Conservation (phyloP, 805 yeast species). For the Diddensiella santjacobensis region DNA sequence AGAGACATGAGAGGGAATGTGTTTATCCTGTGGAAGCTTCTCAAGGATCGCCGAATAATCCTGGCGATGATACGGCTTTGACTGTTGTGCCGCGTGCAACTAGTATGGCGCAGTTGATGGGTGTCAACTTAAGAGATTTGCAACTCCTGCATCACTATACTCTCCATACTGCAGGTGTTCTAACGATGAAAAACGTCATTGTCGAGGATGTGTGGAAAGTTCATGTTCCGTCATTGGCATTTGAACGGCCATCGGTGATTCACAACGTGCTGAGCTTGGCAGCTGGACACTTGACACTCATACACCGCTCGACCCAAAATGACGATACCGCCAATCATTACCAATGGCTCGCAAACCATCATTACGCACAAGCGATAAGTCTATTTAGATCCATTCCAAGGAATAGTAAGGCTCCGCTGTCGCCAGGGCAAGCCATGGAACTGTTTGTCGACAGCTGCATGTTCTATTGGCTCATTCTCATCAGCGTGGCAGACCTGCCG, state of each 20-base stretch:
- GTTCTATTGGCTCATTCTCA: constrained; percentile 5
- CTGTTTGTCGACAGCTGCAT: neutral
- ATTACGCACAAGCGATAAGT: neutral
- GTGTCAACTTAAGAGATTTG: constrained; percentile 6
- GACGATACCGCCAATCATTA: constrained; percentile 1
- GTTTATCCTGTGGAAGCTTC: neutral
- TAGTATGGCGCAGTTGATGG: neutral
- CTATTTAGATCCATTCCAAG: neutral
- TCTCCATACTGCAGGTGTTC: neutral
- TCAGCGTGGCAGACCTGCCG: neutral
- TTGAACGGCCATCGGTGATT: constrained; percentile 1
- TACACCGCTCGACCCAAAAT: neutral
- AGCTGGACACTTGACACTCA: constrained; percentile 1
- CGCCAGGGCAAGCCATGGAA: neutral
- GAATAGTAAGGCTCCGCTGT: neutral
- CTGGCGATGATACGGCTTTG: constrained; percentile 1
- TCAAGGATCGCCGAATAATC: neutral
- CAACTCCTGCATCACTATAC: constrained; percentile 8
- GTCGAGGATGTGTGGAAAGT: constrained; percentile 4
- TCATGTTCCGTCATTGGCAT: constrained; percentile 3
- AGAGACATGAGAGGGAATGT: constrained; percentile 1
- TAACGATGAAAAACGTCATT: neutral
- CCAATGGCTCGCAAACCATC: constrained; percentile 6
- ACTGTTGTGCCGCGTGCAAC: neutral
- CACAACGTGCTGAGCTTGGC: constrained; percentile 4